Evolutionary conservation across 148 eudicot genomes (phyloP).

Genomic region (Pouteria glomerata): DNA sequence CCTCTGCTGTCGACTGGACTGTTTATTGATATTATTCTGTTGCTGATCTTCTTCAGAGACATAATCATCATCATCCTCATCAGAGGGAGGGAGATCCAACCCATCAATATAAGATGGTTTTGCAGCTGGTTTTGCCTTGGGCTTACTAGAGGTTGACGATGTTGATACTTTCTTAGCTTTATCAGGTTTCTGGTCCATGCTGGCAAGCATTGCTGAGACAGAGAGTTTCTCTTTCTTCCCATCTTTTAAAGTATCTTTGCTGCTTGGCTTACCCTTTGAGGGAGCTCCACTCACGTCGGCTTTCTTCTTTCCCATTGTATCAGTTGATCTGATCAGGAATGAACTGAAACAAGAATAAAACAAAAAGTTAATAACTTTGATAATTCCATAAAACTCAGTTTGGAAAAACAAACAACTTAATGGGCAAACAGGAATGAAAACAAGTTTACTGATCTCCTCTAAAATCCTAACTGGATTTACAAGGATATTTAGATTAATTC

Average conservation of each 20-base stretch:
- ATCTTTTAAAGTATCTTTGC: constrained; percentile 28
- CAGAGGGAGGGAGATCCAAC: constrained; percentile 33
- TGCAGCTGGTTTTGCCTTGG: constrained; percentile 22
- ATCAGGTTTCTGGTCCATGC: constrained; percentile 32
- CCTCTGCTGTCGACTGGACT: constrained; percentile 3
- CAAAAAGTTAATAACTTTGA: not conserved
- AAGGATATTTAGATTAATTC: too few species aligned
- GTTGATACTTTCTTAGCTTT: constrained; percentile 27
- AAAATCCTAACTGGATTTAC: not conserved
- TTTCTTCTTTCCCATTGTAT: constrained; percentile 47
- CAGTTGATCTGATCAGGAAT: not conserved
- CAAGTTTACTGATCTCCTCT: not conserved
- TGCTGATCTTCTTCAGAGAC: constrained; percentile 16
- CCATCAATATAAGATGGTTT: constrained; percentile 26
- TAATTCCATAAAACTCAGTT: not conserved
- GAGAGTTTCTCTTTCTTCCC: constrained; percentile 46
- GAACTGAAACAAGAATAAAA: not conserved
- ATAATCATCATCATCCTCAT: constrained; percentile 24
- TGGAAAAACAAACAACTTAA: not conserved
- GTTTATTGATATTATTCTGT: not conserved
- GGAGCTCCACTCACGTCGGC: constrained; percentile 29
- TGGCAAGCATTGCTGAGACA: constrained; percentile 39
- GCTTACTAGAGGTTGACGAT: constrained; percentile 19
- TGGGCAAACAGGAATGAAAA: too few species aligned
- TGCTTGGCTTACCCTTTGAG: constrained; percentile 26